Evolutionary conservation across 2,329 filamentous ascomycete genomes (phyloP).

Genomic region (Exophiala xenobiotica): DNA sequence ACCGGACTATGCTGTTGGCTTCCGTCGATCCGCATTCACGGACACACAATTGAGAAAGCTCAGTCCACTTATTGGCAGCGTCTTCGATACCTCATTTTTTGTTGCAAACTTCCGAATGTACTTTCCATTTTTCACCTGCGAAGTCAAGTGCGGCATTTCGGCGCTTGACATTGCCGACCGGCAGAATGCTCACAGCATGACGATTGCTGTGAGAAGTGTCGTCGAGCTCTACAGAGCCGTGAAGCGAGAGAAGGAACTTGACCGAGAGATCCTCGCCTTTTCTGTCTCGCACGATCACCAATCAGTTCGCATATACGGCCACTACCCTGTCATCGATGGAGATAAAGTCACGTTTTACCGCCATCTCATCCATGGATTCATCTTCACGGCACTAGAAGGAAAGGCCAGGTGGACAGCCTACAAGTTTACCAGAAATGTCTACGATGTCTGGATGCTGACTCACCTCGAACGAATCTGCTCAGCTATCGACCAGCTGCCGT

Average conservation of each 20-base stretch:
- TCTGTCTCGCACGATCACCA: conserved; percentile 42
- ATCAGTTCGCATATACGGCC: conserved; percentile 41
- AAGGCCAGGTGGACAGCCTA: conserved; percentile 41
- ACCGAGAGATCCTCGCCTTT: conserved; percentile 47
- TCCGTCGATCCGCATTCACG: conserved; percentile 42
- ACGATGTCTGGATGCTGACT: conserved; percentile 37
- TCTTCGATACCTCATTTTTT: conserved; percentile 43
- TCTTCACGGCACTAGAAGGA: conserved; percentile 35
- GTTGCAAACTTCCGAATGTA: conserved; percentile 49
- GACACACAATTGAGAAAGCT: conserved; percentile 45
- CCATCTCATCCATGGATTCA: conserved; percentile 38
- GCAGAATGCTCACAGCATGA: conserved; percentile 34
- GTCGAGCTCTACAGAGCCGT: conserved; percentile 32
- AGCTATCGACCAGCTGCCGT: conserved; percentile 35
- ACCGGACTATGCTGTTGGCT: conserved; percentile 38
- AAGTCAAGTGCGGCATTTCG: conserved; percentile 47
- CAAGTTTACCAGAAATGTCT: conserved; percentile 39
- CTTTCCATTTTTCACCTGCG: conserved; percentile 52
- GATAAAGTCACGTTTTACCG: conserved; percentile 40
- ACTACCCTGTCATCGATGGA: conserved; percentile 41
- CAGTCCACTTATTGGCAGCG: conserved; percentile 38
- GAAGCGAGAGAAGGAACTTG: conserved; percentile 35
- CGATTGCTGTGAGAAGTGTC: conserved; percentile 37
- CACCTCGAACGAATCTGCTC: conserved; percentile 41
- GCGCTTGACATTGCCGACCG: conserved; percentile 36